Conservation (phyloP, 768 basidiomycete species). For the Neoboletus brunneissimus region DNA sequence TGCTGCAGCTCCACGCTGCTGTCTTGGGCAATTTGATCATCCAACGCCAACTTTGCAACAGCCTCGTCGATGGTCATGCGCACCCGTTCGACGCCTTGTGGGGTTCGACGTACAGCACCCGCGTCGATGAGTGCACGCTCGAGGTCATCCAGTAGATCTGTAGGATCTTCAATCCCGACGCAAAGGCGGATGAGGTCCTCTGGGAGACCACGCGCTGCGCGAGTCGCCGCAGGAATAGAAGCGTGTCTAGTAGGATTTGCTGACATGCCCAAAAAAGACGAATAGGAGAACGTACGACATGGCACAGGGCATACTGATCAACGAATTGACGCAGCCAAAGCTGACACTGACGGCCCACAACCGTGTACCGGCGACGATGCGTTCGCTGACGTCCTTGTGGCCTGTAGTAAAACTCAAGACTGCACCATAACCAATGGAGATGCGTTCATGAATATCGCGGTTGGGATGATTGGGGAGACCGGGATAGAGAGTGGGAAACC, state of each 20-base stretch:
- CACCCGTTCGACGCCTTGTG: slow-evolving; percentile 40
- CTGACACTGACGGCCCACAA: slow-evolving; percentile 98
- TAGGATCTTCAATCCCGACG: slow-evolving; percentile 95
- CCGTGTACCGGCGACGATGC: slow-evolving; percentile 87
- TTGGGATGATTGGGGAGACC: slow-evolving; percentile 81
- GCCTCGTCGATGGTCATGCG: slow-evolving; percentile 55
- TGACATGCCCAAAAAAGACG: neutral
- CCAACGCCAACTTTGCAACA: slow-evolving; percentile 61
- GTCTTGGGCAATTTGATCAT: slow-evolving; percentile 21
- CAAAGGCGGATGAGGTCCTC: slow-evolving; percentile 98
- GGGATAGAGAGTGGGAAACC: slow-evolving; percentile 91
- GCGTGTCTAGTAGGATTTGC: slow-evolving; percentile 60
- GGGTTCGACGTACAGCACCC: slow-evolving; percentile 72
- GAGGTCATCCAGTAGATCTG: slow-evolving; percentile 92
- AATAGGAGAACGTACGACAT: slow-evolving; percentile 82
- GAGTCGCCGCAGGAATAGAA: slow-evolving; percentile 93
- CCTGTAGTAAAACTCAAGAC: slow-evolving; percentile 95
- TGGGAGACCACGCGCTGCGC: slow-evolving; percentile 95
- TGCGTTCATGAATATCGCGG: slow-evolving; percentile 83
- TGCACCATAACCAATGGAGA: slow-evolving; percentile 89
- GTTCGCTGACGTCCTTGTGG: slow-evolving; percentile 85
- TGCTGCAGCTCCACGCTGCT: slow-evolving; percentile 2
- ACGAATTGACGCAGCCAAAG: slow-evolving; percentile 95
- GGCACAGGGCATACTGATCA: slow-evolving; percentile 98
- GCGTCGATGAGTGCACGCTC: slow-evolving; percentile 90